Evolutionary conservation across 495 filamentous ascomycete genomes (phyloP).

Genomic region (Tuber calosporum): DNA sequence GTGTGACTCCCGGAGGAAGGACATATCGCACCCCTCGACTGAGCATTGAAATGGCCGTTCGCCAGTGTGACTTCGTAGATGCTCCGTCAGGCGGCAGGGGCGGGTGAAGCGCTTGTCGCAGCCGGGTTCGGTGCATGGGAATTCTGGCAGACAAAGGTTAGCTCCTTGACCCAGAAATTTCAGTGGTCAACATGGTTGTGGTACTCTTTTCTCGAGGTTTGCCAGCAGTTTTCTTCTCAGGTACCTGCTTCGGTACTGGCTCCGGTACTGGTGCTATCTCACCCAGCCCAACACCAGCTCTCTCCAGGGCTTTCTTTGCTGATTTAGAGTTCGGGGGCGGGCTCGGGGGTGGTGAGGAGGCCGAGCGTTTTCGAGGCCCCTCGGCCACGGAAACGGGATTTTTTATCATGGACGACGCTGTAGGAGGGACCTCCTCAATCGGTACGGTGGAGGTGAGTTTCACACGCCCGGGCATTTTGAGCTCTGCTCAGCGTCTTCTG

Average conservation of each 20-base stretch:
- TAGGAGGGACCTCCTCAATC: constrained; percentile 9
- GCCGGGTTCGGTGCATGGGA: constrained; percentile 56
- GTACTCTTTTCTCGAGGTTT: constrained; percentile 25
- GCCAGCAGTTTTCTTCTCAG: constrained; percentile 19
- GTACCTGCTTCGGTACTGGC: not conserved
- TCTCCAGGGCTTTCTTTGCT: not conserved
- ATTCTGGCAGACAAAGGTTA: constrained; percentile 39
- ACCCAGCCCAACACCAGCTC: not conserved
- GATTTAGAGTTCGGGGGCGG: not conserved
- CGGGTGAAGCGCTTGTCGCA: constrained; percentile 80
- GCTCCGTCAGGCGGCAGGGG: constrained; percentile 71
- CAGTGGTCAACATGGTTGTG: not conserved
- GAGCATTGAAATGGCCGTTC: constrained; percentile 65
- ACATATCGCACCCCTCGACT: constrained; percentile 65
- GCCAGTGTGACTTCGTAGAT: constrained; percentile 69
- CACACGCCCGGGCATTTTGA: constrained; percentile 31
- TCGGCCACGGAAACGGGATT: not conserved
- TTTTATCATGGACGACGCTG: not conserved
- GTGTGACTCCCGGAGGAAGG: constrained; percentile 52
- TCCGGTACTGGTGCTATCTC: not conserved
- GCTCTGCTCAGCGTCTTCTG: not conserved
- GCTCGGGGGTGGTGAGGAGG: constrained; percentile 5
- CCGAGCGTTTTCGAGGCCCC: not conserved
- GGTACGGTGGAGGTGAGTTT: constrained; percentile 26
- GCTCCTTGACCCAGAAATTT: not conserved